phyloP scores from a whole-genome alignment of 768 basidiomycete genomes.

The Thelephora ganbajun region DNA sequence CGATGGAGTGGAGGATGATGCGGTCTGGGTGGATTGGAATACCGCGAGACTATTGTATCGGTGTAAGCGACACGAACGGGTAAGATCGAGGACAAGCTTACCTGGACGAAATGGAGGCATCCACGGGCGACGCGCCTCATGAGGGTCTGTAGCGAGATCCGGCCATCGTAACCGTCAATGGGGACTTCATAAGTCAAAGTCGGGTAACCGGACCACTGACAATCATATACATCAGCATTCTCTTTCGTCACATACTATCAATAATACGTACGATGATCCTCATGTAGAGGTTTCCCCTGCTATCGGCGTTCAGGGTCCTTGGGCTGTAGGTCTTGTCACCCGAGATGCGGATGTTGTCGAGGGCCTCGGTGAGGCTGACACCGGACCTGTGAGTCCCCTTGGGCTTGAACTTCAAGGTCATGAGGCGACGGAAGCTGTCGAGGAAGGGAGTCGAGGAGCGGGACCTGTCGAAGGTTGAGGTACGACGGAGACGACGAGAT shows the following conservation, averaged over 20 bases:
- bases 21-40: conserved; percentile 59
- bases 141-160: conserved; percentile 50
- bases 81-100: conserved; percentile 12
- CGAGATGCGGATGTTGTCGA: conserved; percentile 45
- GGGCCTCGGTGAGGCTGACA: conserved; percentile 55
- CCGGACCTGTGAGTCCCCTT: conserved; percentile 54
- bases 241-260: conserved; percentile 1
- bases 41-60: conserved; percentile 38
- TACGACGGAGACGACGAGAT: conserved; percentile 33
- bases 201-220: conserved; percentile 56
- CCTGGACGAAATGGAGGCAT: conserved; percentile 66
- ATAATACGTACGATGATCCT: conserved; percentile 41
- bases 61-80: not conserved
- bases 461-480: conserved; percentile 26
- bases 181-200: conserved; percentile 67
- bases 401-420: conserved; percentile 58
- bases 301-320: conserved; percentile 53
- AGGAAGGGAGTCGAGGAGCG: conserved; percentile 3
- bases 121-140: conserved; percentile 57
- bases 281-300: conserved; percentile 42
- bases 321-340: conserved; percentile 48
- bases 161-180: conserved; percentile 50
- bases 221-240: not conserved
- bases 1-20: conserved; percentile 56
- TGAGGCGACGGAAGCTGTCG: conserved; percentile 34